These are phyloP conservation scores for Cladosporium sp. DNA, from an alignment of 2,329 filamentous ascomycete genomes.

Conservation along the genomic window DNA sequence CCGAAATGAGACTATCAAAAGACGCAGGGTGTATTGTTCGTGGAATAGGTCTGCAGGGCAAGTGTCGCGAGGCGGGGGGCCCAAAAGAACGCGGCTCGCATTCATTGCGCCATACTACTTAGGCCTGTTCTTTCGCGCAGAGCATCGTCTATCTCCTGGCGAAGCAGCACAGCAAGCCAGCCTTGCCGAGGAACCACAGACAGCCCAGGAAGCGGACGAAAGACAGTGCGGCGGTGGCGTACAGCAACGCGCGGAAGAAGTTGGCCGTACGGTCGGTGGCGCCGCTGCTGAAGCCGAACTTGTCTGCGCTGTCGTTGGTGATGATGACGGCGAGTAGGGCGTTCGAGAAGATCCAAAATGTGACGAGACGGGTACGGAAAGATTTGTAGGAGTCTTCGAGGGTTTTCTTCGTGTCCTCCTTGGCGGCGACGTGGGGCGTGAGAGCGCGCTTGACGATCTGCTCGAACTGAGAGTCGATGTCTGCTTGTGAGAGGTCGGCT, in stretches of 20 bases:
- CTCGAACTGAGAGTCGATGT: slow-evolving; percentile 97
- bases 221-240: slow-evolving; percentile 77
- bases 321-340: slow-evolving; percentile 77
- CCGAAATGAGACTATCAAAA: too few relatives aligned
- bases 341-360: slow-evolving; percentile 96
- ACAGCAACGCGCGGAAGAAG: slow-evolving; percentile 91
- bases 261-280: slow-evolving; percentile 69
- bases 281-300: slow-evolving; percentile 65
- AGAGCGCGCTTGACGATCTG: slow-evolving; percentile 90
- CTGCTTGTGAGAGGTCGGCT: slow-evolving; percentile 91
- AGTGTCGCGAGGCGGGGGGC: too few relatives aligned
- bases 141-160: slow-evolving; percentile 48
- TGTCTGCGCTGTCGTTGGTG: slow-evolving; percentile 77
- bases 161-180: slow-evolving; percentile 95
- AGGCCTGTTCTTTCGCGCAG: too few relatives aligned
- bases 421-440: slow-evolving; percentile 69
- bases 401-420: slow-evolving; percentile 75
- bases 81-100: too few relatives aligned
- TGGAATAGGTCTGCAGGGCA: too few relatives aligned
- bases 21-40: too few relatives aligned
- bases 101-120: too few relatives aligned
- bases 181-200: slow-evolving; percentile 88
- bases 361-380: slow-evolving; percentile 93
- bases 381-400: slow-evolving; percentile 98
- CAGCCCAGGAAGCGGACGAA: slow-evolving; percentile 88